Conservation (phyloP, 129 eudicot genomes). For the Glebionis coronaria region DNA sequence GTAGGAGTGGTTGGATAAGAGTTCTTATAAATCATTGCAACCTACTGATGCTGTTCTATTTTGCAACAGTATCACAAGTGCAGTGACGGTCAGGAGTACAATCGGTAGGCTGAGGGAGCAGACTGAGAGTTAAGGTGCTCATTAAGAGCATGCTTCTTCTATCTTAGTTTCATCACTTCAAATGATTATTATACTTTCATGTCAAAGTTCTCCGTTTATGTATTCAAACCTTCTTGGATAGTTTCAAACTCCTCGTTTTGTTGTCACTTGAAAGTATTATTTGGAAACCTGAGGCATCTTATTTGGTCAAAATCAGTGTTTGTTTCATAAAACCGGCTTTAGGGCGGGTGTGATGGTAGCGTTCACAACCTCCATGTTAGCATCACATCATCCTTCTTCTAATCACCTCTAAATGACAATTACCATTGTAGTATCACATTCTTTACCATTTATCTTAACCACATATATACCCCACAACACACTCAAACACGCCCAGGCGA, state of each 20-base stretch:
- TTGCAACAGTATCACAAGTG: constrained; percentile 77
- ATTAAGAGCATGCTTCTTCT: background rate
- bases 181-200: too few relatives aligned
- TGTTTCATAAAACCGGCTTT: background rate
- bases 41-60: constrained; percentile 6
- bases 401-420: too few relatives aligned
- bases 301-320: background rate
- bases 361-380: too few relatives aligned
- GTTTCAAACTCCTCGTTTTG: background rate
- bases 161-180: background rate
- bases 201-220: too few relatives aligned
- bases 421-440: too few relatives aligned
- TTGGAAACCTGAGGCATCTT: background rate
- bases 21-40: too few relatives aligned
- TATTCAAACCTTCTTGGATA: background rate
- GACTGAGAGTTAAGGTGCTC: constrained; percentile 82
- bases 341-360: too few relatives aligned
- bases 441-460: too few relatives aligned
- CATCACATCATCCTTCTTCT: too few relatives aligned
- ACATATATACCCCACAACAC: too few relatives aligned
- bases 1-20: too few relatives aligned
- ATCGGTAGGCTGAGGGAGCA: constrained; percentile 92
- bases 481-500: too few relatives aligned
- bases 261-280: constrained; percentile 4
- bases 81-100: constrained; percentile 92